These are phyloP conservation scores for Hylodesmum podocarpum DNA, from an alignment of 306 rosid species.

Conservation along the genomic window DNA sequence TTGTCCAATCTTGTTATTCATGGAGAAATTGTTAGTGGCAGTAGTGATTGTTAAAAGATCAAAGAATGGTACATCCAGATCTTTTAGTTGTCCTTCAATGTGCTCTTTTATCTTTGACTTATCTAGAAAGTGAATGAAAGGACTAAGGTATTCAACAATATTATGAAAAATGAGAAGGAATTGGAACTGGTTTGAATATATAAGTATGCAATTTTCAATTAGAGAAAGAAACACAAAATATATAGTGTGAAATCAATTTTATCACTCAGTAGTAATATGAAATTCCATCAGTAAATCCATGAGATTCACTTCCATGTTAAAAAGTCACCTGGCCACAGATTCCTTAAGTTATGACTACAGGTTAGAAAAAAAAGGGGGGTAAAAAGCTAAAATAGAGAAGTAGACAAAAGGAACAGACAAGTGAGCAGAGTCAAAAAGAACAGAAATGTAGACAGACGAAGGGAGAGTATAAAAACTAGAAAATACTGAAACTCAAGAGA, in stretches of 20 bases:
- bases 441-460: no score
- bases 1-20: constrained; percentile 17
- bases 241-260: neutral
- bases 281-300: neutral
- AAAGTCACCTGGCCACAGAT: neutral
- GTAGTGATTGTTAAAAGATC: constrained; percentile 24
- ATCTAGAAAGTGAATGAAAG: neutral
- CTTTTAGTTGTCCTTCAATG: constrained; percentile 18
- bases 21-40: constrained; percentile 33
- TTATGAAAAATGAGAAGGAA: neutral
- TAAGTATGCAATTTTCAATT: neutral
- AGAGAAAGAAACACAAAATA: neutral
- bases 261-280: neutral
- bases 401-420: no score
- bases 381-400: no score
- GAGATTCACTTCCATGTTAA: neutral
- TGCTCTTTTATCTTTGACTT: neutral
- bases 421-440: no score
- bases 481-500: no score
- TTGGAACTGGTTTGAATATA: neutral
- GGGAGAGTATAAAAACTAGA: no score
- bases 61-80: constrained; percentile 44
- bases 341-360: neutral
- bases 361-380: no score
- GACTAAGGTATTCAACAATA: neutral